A percentile compares a stretch with the other conserved stretches of the same genome.
These are phyloP conservation scores for Davidsoniella neocaledoniae DNA, from an alignment of 2,329 filamentous ascomycete species.

Conservation along the genomic window DNA sequence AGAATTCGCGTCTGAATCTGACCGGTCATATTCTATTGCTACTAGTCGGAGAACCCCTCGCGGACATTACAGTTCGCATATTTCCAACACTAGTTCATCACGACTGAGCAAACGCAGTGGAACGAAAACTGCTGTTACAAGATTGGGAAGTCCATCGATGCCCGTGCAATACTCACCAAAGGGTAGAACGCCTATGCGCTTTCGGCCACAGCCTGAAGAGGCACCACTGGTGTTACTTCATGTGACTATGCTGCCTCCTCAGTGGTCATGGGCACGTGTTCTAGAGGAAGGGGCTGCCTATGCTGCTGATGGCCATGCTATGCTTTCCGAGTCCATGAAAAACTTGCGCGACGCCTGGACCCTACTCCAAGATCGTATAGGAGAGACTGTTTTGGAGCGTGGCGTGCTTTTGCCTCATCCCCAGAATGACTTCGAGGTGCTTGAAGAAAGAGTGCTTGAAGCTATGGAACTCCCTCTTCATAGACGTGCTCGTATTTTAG, in stretches of 20 bases:
- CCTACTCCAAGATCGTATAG: conserved; percentile 50
- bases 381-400: conserved; percentile 55
- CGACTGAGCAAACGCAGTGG: conserved; percentile 32
- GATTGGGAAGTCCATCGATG: conserved; percentile 36
- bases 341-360: conserved; percentile 46
- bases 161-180: conserved; percentile 38
- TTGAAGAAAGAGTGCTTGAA: conserved; percentile 63
- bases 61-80: conserved; percentile 38
- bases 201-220: conserved; percentile 41
- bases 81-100: conserved; percentile 48
- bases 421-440: conserved; percentile 60
- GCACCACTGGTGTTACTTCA: conserved; percentile 63
- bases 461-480: conserved; percentile 51
- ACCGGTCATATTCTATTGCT: neutral
- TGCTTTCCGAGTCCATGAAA: conserved; percentile 27
- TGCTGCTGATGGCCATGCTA: conserved; percentile 17
- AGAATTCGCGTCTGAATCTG: conserved; percentile 34
- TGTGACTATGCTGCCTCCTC: conserved; percentile 55
- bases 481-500: conserved; percentile 49
- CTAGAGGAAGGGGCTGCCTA: conserved; percentile 22
- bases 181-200: conserved; percentile 38
- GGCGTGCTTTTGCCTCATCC: conserved; percentile 64
- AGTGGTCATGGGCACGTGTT: conserved; percentile 45
- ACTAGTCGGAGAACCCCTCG: conserved; percentile 42
- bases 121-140: conserved; percentile 30